Base-by-base conservation (phyloP, 169 alveolate species). In the Theileria luwenshuni region DNA sequence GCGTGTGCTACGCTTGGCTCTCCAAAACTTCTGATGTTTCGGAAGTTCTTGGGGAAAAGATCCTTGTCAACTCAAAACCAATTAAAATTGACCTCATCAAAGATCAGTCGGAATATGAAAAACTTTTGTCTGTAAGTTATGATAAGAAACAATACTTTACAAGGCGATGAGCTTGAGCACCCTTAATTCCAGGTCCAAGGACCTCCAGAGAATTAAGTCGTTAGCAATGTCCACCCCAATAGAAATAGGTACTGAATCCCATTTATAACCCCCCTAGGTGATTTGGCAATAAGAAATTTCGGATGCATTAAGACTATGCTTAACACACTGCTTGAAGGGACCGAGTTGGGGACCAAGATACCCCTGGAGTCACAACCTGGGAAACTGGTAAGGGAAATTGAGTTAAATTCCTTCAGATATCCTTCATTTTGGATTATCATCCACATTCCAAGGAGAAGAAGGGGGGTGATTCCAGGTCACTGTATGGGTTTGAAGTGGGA, bases 281-380 rank as follows among this genome's bases (percentile, higher is more conserved):
- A 72, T 23, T 33, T 79, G 28, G 43, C 47, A 1, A 28, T 79
- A 15, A 73, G 86, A 35, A 79, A 79, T 65, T 79, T 79, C 49
- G 86, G 83, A n/a, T 64, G 43, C 30, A 32, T 79, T 23, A 60
- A 65, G 23, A 67, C 77, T 3, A 63, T 79, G 51, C 58, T 79
- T 28, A 79, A 69, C 65, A 61, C 51, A 43, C 35, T 79, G 38
- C 76, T 79, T 17, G 75, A 79, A 1, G 59, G 63, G 1, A 52
- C 30, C 42, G 77, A 69, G 13, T 51, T 61, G 43, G 86, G 86
- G 35, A 70, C 83, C 28, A 27, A 43, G 19, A 61, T 79, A 10
- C 32, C 86, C 8, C 52, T 64, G 12, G 76, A 71, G 13, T 79
- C 86, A 12, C 77, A 70, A 76, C 77, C 86, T 3, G 86, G 83